These are phyloP conservation scores for Strobilomyces dryophilus DNA, from an alignment of 768 basidiomycete species.

Conservation along the genomic window DNA sequence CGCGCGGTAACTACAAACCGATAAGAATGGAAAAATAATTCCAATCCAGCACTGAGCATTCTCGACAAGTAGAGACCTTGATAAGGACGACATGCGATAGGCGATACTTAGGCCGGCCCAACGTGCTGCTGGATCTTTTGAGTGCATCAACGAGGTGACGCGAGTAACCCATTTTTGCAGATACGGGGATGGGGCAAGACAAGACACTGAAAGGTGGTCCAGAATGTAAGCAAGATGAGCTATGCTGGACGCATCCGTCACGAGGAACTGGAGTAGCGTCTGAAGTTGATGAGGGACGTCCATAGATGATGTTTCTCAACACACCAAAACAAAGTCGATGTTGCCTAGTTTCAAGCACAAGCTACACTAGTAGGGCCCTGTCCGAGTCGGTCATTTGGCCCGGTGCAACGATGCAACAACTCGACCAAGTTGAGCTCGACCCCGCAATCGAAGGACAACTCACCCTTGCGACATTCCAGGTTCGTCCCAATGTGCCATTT, in stretches of 20 bases:
- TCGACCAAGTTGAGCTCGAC: slow-evolving; percentile 38
- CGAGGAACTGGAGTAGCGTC: slow-evolving; percentile 62
- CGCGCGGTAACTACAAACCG: slow-evolving; percentile 45
- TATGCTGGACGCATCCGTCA: slow-evolving; percentile 60
- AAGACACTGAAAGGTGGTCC: slow-evolving; percentile 46
- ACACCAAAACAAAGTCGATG: slow-evolving; percentile 26
- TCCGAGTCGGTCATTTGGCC: not conserved
- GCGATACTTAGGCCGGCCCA: slow-evolving; percentile 83
- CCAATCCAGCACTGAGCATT: slow-evolving; percentile 71
- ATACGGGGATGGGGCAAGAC: slow-evolving; percentile 59
- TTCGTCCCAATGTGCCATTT: slow-evolving; percentile 16
- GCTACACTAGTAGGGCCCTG: too few relatives aligned
- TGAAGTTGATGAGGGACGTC: slow-evolving; percentile 53
- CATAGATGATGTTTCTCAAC: slow-evolving; percentile 36
- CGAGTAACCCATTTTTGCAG: slow-evolving; percentile 73
- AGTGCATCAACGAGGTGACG: slow-evolving; percentile 68
- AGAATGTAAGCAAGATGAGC: slow-evolving; percentile 58
- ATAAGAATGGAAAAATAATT: slow-evolving; percentile 58
- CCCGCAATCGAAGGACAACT: slow-evolving; percentile 51
- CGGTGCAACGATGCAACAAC: slow-evolving; percentile 22
- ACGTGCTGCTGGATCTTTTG: slow-evolving; percentile 70
- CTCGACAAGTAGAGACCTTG: slow-evolving; percentile 60
- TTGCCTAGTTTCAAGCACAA: not conserved
- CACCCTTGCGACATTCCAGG: slow-evolving; percentile 53
- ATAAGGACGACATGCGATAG: slow-evolving; percentile 56